A percentile compares a stretch with the other conserved stretches of the same genome.
phyloP scores from a whole-genome alignment of 257 asterid genomes.

The Ehretia macrophylla region DNA sequence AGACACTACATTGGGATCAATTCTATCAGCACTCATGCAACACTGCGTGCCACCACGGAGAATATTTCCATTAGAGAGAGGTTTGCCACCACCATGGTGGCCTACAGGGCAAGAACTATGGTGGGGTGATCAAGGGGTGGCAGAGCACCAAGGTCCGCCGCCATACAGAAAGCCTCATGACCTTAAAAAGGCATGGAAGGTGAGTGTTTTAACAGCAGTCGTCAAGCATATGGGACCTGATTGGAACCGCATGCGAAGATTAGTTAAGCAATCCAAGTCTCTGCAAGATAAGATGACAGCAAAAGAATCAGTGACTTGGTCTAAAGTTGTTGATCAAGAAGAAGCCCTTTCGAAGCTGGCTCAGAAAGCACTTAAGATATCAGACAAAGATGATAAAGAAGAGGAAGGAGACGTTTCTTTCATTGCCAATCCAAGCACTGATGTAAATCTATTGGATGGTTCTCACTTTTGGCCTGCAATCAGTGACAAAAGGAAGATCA shows the following conservation, averaged over 20 bases:
- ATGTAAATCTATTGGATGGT: neutral
- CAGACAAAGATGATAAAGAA: constrained; percentile 1
- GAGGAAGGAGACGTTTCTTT: neutral
- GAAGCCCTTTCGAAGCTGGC: constrained; percentile 30
- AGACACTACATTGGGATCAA: constrained; percentile 58
- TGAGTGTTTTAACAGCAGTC: constrained; percentile 48
- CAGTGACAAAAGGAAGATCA: constrained; percentile 35
- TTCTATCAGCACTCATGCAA: constrained; percentile 60
- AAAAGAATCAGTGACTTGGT: constrained; percentile 44
- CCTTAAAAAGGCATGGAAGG: constrained; percentile 58
- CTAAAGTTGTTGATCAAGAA: constrained; percentile 45
- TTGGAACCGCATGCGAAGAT: constrained; percentile 31
- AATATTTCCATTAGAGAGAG: constrained; percentile 48
- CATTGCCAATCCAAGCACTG: neutral
- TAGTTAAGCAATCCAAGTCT: constrained; percentile 52
- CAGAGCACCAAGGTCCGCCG: constrained; percentile 43
- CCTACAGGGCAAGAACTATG: constrained; percentile 53
- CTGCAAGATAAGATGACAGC: constrained; percentile 68
- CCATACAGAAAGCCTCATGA: constrained; percentile 68
- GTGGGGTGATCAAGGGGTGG: constrained; percentile 66
- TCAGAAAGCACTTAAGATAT: constrained; percentile 25
- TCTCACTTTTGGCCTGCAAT: neutral
- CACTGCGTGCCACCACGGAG: constrained; percentile 68
- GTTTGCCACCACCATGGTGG: constrained; percentile 79
- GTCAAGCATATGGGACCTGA: constrained; percentile 55